Conservation (phyloP, 768 basidiomycete species). For the Psilocybe cyanescens region DNA sequence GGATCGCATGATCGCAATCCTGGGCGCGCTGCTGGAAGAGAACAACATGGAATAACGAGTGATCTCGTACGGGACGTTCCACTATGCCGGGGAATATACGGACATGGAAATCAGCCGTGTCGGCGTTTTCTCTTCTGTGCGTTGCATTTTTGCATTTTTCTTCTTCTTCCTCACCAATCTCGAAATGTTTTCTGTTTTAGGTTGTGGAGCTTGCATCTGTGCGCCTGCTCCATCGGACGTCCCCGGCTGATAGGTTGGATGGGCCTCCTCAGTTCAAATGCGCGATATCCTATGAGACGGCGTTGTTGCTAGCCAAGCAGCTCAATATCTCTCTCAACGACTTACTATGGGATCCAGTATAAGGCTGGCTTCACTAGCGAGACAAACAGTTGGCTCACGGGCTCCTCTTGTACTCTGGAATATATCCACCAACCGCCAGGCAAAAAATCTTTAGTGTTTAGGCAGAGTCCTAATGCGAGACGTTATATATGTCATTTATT, state of each 20-base stretch:
- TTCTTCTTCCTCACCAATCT: not conserved
- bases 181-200: conserved; percentile 38
- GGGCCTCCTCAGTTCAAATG: conserved; percentile 76
- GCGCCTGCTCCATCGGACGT: conserved; percentile 67
- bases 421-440: too few species aligned
- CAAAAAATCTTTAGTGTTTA: too few species aligned
- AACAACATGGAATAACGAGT: conserved; percentile 56
- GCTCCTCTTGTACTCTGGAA: too few species aligned
- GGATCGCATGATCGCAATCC: conserved; percentile 79
- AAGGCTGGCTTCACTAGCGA: not conserved
- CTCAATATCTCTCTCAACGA: conserved; percentile 65
- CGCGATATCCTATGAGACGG: conserved; percentile 64
- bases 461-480: too few species aligned
- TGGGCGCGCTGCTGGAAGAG: conserved; percentile 79
- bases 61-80: conserved; percentile 48
- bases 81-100: conserved; percentile 68
- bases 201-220: conserved; percentile 67
- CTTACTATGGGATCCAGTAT: conserved; percentile 67
- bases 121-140: conserved; percentile 60
- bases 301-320: conserved; percentile 58
- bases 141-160: conserved; percentile 26
- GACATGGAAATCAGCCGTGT: conserved; percentile 74
- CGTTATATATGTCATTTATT: too few species aligned
- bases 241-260: conserved; percentile 64
- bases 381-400: too few species aligned